Base-by-base conservation (phyloP, 129 eudicot species). In the Lactuca saligna region DNA sequence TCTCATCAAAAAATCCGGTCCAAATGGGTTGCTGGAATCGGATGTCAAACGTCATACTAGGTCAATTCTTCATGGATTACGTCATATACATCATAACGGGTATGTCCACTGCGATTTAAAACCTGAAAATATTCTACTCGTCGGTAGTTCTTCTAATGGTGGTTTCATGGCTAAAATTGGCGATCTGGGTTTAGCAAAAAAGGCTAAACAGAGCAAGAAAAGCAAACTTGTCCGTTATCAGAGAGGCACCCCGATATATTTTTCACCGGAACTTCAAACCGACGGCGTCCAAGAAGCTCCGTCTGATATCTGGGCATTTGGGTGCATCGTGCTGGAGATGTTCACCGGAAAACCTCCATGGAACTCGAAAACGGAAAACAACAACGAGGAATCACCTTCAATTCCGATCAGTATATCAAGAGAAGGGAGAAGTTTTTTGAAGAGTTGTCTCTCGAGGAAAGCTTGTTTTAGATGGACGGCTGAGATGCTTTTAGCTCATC, bases 21-120 rank as follows among this genome's bases (percentile, higher is more conserved):
- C 54, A 13, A 34, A 3, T 1, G 89, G 93, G 15, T 78, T 89
- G 90, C 48, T 80, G 16, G 90, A 84, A 70, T 55, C 7, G 3
- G 85, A 89, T 42, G 90, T 71, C 7, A 86, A 51, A 76, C 65
- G 60, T 12, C 71, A 81, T 51, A 66, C 88, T 15, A 79, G 82
- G 72, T 80, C 83, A 14, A 84, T 86, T 46, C 88, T 89, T 13
- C 57, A 41, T 37, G 96, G 96, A 29, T 65, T 89, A 12, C 33
- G 56, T 63, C 74, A 78, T 56, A 77, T 84, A 20, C 96, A 86
- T 70, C 54, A 39, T 2, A 41, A 63, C 12, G 88, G 93, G 16
- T 89, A 89, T 63, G 96, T 86, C 61, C 96, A 88, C 73, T 81
- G 96, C 35, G 96, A 88, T 83, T 74, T 85, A 37, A 83, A 89